Percentiles rank a stretch among this genome's conserved stretches.
Conservation (phyloP, 495 filamentous ascomycete genomes). For the Lasiosphaeria hispida region DNA sequence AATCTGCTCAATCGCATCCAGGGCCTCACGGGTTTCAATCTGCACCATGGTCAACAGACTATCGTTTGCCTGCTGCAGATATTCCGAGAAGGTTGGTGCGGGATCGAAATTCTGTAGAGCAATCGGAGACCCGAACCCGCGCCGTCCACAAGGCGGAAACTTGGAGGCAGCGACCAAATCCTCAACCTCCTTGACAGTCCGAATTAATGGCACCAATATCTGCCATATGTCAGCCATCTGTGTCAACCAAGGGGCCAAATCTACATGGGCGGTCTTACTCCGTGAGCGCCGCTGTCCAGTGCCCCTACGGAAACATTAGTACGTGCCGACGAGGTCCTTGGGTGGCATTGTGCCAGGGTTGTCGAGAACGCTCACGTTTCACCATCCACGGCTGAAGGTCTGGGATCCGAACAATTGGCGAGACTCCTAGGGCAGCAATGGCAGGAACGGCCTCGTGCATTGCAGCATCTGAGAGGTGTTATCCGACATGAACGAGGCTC, state of each 20-base stretch:
- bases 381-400: constrained; percentile 69
- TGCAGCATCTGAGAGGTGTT: constrained; percentile 53
- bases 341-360: background rate
- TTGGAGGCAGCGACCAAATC: constrained; percentile 59
- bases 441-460: constrained; percentile 85
- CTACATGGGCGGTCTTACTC: constrained; percentile 34
- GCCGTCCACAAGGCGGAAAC: constrained; percentile 62
- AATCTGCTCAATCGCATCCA: constrained; percentile 69
- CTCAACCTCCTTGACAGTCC: constrained; percentile 61
- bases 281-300: constrained; percentile 67
- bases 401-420: constrained; percentile 64
- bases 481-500: background rate
- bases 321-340: background rate
- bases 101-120: constrained; percentile 62
- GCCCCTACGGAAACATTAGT: constrained; percentile 46
- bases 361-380: constrained; percentile 53
- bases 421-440: constrained; percentile 63
- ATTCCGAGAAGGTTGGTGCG: constrained; percentile 54
- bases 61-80: constrained; percentile 72
- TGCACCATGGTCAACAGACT: constrained; percentile 71
- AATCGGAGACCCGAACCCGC: constrained; percentile 68
- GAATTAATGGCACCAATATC: constrained; percentile 64
- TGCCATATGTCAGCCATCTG: constrained; percentile 23
- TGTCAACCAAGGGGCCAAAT: background rate
- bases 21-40: constrained; percentile 75